phyloP scores from a whole-genome alignment of 345 rosid genomes.

The Syzygium grande region DNA sequence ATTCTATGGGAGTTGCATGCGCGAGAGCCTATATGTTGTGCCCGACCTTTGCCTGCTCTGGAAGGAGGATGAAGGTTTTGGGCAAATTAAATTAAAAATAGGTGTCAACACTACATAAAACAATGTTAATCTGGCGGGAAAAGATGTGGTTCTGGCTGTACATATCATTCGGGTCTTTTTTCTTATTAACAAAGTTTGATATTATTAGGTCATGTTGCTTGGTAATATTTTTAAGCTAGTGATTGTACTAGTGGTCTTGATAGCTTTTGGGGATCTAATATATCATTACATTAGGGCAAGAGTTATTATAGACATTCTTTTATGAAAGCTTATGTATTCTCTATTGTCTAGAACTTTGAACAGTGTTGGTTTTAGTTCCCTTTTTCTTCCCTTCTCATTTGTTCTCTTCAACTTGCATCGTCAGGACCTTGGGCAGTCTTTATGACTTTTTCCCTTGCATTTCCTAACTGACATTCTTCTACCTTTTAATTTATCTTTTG shows the following conservation, averaged over 20 bases:
- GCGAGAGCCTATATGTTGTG: background rate
- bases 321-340: background rate
- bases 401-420: background rate
- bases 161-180: background rate
- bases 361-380: background rate
- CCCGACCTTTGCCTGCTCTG: no score
- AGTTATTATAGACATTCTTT: background rate
- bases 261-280: background rate
- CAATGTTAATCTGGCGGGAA: background rate
- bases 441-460: background rate
- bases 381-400: background rate
- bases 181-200: background rate
- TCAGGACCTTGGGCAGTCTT: background rate
- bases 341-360: background rate
- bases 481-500: background rate
- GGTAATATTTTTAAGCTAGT: background rate
- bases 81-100: no score
- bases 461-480: background rate
- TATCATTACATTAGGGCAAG: background rate
- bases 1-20: background rate
- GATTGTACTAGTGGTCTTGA: background rate
- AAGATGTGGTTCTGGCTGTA: background rate
- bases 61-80: no score
- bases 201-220: background rate
- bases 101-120: background rate